Evolutionary conservation across 192 early-diverging fungal genomes (phyloP), one percentile per base, ranked within the genome.

Genomic region (Glomus cerebriforme): DNA sequence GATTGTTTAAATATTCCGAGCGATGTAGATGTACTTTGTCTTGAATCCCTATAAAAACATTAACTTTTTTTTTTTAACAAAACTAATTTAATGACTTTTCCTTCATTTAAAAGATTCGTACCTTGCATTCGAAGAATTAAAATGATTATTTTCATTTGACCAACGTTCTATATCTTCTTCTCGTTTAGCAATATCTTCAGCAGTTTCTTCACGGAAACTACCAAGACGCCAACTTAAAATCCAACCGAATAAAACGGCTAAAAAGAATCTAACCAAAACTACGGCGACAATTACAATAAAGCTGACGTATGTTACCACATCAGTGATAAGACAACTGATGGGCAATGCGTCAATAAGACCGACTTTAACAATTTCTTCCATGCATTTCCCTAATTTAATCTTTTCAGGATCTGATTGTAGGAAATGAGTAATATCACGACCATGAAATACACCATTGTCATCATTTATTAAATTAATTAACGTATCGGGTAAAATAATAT

Each of bases 191-290:
- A 91, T 88, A 43, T 89, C 92, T 58, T 91, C 88, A 45, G 92
- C 91, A 39, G 90, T 86, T 47, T 89, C 83, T 75, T 86, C 80
- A 26, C 86, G 86, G 43, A 96, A 89, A 81, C 89, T 88, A 13
- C 96, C 96, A n/a, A 97, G 85, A 39, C 88, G 82, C 79, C 91
- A 86, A 31, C 90, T 90, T 77, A 95, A 83, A 82, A 94, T 88
- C 95, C 95, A 96, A 34, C 90, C 90, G 85, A 95, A 96, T 45
- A 90, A 82, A 32, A 96, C 83, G 0, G 95, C 95, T 78, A 94
- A 84, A 75, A 87, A 81, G 78, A 97, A 97, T 81, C 91, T 92
- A 71, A 89, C 87, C 32, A 90, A 80, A 64, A 93, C 89, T 17
- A 88, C 87, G 29, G 87, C 91, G 60, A 92, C 77, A 71, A 92